A percentile compares a stretch with the other conserved stretches of the same genome.
phyloP scores from a whole-genome alignment of 768 basidiomycete genomes.

The Kwoniella mangroviensis region DNA sequence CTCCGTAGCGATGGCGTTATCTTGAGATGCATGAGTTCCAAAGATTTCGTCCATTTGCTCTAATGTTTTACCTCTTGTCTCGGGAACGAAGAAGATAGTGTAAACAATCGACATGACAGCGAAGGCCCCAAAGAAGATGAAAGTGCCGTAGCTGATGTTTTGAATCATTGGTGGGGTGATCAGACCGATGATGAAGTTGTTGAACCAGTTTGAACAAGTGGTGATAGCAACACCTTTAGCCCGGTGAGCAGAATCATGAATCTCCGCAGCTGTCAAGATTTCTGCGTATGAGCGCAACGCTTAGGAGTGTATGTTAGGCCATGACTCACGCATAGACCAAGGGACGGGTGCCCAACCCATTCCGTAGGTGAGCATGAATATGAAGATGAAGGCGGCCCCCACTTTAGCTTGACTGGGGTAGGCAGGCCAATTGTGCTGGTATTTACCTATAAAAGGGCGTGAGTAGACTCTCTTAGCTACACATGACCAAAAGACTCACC shows the following conservation, averaged over 20 bases:
- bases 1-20: background rate
- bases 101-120: constrained; percentile 13
- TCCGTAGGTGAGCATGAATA: constrained; percentile 16
- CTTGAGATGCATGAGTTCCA: background rate
- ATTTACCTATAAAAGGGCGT: background rate
- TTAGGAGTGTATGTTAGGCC: no score
- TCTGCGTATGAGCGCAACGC: no score
- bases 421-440: background rate
- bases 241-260: constrained; percentile 77
- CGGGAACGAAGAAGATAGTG: constrained; percentile 26
- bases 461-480: background rate
- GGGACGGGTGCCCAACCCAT: constrained; percentile 61
- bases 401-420: background rate
- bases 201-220: constrained; percentile 32
- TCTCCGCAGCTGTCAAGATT: constrained; percentile 64
- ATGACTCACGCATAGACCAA: constrained; percentile 68
- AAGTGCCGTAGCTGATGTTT: constrained; percentile 27
- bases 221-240: constrained; percentile 61
- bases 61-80: constrained; percentile 29
- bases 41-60: constrained; percentile 35
- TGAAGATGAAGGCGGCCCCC: constrained; percentile 10
- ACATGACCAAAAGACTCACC: background rate
- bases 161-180: constrained; percentile 34
- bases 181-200: constrained; percentile 14
- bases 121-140: constrained; percentile 36